Conservation (phyloP, 345 rosid species). For the Lepidium africanum region DNA sequence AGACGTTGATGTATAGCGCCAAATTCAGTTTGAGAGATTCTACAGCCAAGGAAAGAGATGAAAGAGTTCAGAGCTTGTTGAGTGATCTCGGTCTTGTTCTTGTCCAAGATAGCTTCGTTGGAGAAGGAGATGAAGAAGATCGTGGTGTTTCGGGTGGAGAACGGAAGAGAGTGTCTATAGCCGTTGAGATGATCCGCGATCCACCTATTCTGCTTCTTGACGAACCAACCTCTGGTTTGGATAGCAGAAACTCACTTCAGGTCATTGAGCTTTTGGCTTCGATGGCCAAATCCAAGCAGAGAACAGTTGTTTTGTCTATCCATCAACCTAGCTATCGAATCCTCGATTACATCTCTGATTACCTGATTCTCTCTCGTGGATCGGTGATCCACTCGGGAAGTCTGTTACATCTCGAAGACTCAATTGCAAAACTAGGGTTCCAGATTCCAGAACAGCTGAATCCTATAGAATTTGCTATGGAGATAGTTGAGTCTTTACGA, state of each 20-base stretch:
- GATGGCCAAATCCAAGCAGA: constrained; percentile 50
- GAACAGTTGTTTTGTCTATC: constrained; percentile 58
- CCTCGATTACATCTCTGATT: constrained; percentile 56
- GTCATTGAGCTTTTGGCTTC: constrained; percentile 77
- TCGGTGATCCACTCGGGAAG: constrained; percentile 51
- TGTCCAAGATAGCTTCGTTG: constrained; percentile 42
- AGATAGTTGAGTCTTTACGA: constrained; percentile 46
- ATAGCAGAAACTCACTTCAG: constrained; percentile 70
- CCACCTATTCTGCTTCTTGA: constrained; percentile 73
- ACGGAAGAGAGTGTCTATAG: constrained; percentile 75
- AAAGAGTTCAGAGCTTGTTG: constrained; percentile 60
- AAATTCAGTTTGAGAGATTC: constrained; percentile 56
- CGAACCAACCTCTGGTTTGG: constrained; percentile 92
- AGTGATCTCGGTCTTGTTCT: constrained; percentile 57
- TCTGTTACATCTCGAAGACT: constrained; percentile 55
- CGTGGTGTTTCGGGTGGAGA: constrained; percentile 86
- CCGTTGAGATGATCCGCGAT: constrained; percentile 76
- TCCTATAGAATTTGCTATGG: constrained; percentile 79
- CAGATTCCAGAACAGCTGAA: constrained; percentile 64
- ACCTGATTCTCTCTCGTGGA: constrained; percentile 51
- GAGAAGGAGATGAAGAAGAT: constrained; percentile 61
- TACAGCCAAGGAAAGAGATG: constrained; percentile 42
- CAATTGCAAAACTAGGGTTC: constrained; percentile 46
- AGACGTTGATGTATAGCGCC: constrained; percentile 73
- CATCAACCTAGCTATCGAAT: constrained; percentile 76